These are phyloP conservation scores for Ambrosia hybrid DNA, from an alignment of 140 eudicot species.

Conservation along the genomic window DNA sequence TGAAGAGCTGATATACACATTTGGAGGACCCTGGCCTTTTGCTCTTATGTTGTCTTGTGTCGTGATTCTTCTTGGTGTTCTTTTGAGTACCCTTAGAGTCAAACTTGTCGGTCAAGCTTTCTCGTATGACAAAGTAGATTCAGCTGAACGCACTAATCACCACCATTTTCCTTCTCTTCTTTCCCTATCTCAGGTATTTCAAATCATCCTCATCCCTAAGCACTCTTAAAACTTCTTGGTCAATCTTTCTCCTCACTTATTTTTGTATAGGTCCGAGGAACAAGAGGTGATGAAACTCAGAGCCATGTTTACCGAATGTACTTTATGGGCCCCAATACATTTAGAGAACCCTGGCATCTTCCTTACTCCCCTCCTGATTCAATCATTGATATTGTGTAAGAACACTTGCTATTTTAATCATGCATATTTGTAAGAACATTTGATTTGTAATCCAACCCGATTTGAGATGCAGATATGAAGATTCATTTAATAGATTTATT, in stretches of 20 bases:
- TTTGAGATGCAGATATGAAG: conserved; percentile 80
- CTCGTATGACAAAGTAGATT: conserved; percentile 44
- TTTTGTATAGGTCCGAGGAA: conserved; percentile 68
- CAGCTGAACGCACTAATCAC: conserved; percentile 50
- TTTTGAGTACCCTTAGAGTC: conserved; percentile 61
- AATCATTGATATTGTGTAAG: conserved; percentile 90
- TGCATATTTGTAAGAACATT: neutral
- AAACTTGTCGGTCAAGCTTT: conserved; percentile 65
- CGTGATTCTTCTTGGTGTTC: conserved; percentile 55
- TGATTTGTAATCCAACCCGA: conserved; percentile 11
- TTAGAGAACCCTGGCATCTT: conserved; percentile 99
- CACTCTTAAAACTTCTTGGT: neutral
- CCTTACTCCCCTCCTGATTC: conserved; percentile 92
- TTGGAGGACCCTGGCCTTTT: conserved; percentile 96
- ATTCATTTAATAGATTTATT: conserved; percentile 88
- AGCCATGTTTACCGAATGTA: conserved; percentile 92
- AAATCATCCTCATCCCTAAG: neutral
- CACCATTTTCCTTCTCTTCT: conserved; percentile 84
- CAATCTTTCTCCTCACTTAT: too few relatives aligned
- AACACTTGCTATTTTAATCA: conserved; percentile 8
- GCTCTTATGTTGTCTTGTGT: conserved; percentile 56
- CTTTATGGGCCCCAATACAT: conserved; percentile 95
- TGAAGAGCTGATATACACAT: conserved; percentile 86
- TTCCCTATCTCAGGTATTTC: conserved; percentile 82
- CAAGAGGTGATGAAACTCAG: conserved; percentile 86